Evolutionary conservation across 2,329 filamentous ascomycete species (phyloP), one percentile per base, ranked within the genome.

Genomic region (Annulohypoxylon truncatum): DNA sequence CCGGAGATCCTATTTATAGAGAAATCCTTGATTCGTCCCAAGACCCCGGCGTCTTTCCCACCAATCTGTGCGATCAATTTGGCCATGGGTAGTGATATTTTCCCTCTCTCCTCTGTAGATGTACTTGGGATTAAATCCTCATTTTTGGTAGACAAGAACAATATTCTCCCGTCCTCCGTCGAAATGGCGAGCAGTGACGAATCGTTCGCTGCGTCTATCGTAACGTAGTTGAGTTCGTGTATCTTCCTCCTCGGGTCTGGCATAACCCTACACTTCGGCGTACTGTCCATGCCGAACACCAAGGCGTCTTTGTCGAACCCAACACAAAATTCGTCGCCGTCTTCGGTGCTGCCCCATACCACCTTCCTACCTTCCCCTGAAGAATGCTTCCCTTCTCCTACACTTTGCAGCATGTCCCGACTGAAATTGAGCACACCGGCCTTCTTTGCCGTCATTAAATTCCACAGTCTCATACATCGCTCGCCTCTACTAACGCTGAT

Each of bases 361-460:
- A 98, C 93, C 71, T 86, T 88, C 57, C 92, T 84, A 3, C 94
- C 95, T 77, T 98, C 96, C 10, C 95, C 94, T 46, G 89, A 90
- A 46, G 89, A 88, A 77, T 90, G 90, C 77, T 88, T 89, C 44
- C 89, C 87, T 81, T 97, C 93, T 47, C 92, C 93, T 9, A 92
- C 87, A 72, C 92, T 89, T 46, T 87, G 83, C 55, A 98, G 82
- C 73, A 96, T 85, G 0, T 90, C 87, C 61, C 87, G 85, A 70
- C 87, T 87, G 77, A 98, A 98, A 77, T 92, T 96, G 72, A 99
- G 82, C 55, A 97, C 94, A 28, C 94, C 93, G 0, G 94, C 94
- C 82, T 97, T 97, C 82, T 95, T 97, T 13, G 94, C 96, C 2
- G 95, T 98, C 70, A 98, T 94, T 69, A 99, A 79, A 76, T 99